These are phyloP conservation scores for Knoxdaviesia proteae DNA, from an alignment of 2,329 filamentous ascomycete genomes.

Conservation along the genomic window DNA sequence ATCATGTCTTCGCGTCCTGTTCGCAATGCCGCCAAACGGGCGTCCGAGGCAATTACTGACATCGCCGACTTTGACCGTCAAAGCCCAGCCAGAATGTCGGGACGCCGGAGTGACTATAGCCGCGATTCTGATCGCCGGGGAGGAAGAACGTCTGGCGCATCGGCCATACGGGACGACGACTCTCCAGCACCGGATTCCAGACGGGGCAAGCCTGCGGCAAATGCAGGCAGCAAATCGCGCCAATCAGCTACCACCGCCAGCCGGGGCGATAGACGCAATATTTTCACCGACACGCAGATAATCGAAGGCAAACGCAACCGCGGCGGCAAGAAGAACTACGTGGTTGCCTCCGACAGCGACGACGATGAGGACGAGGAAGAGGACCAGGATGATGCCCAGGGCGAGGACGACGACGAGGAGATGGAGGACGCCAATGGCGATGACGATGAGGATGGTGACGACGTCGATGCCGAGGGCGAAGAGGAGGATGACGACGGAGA, in stretches of 20 bases:
- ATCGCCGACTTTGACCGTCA: slow-evolving; percentile 24
- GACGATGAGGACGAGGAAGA: slow-evolving; percentile 21
- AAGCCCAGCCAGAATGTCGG: no score
- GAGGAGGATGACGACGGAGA: slow-evolving; percentile 22
- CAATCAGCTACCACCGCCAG: slow-evolving; percentile 7
- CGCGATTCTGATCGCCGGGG: no score
- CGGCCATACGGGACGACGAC: no score
- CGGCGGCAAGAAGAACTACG: slow-evolving; percentile 36
- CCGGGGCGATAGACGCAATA: slow-evolving; percentile 7
- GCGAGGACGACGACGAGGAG: slow-evolving; percentile 11
- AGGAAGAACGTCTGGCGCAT: no score
- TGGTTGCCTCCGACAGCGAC: slow-evolving; percentile 33
- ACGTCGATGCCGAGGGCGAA: slow-evolving; percentile 15
- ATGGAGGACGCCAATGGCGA: slow-evolving; percentile 16
- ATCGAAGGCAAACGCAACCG: slow-evolving; percentile 30
- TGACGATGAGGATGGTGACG: slow-evolving; percentile 16
- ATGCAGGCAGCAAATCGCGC: slow-evolving; percentile 10
- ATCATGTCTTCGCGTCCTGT: slow-evolving; percentile 27
- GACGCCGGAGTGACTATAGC: no score
- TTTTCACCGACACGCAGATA: slow-evolving; percentile 19
- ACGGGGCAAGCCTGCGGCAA: slow-evolving; percentile 3
- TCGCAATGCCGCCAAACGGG: slow-evolving; percentile 20
- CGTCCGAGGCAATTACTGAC: slow-evolving; percentile 20
- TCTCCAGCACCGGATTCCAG: no score
- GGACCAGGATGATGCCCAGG: slow-evolving; percentile 13